Base-by-base conservation (phyloP, 352 stramenopile species). In the Phytophthora constricta region DNA sequence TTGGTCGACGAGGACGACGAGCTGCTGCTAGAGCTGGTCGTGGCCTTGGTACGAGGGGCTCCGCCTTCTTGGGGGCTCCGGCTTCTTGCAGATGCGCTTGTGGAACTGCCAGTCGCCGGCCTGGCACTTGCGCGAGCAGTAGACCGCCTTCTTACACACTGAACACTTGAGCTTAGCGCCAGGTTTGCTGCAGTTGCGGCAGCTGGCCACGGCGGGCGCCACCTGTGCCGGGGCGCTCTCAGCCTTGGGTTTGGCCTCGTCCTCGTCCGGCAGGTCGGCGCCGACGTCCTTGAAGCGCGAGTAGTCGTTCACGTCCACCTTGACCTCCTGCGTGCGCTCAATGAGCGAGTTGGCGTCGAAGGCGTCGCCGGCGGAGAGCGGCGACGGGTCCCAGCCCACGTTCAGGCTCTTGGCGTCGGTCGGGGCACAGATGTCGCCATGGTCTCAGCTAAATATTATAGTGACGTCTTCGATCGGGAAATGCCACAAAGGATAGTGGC, bases 1-100 rank as follows among this genome's bases (percentile, higher is more conserved):
- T 78, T 80, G 8, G 55, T 53, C 17, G 55, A 60, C 1, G 53
- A 69, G 2, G 56, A n/a, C n/a, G n/a, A n/a, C n/a, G n/a, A n/a
- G n/a, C n/a, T n/a, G n/a, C n/a, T 17, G 54, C 14, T 58, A 8
- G 33, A 61, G 19, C 43, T 66, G 8, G 27, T 72, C 0, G 56
- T 28, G 13, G 31, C 41, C 23, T 66, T 45, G 10, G 68, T 33
- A 3, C 76, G 34, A 1, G 67, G 34, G 62, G 61, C 23, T 82
- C 73, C 37, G 63, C 54, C 53, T 86, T 82, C 64, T 92, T 90
- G 1, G 73, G 67, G 68, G 67, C 45, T 90, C 85, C 11, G 87
- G 86, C 55, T 93, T 94, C 75, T 93, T 94, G 65, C 87, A 96
- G n/a, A 82, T 93, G 56, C 86, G 86, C 66, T 92, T 93, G 80